Evolutionary conservation across 345 rosid genomes (phyloP), one percentile per base, ranked within the genome.

Genomic region (Turnera subulata): DNA sequence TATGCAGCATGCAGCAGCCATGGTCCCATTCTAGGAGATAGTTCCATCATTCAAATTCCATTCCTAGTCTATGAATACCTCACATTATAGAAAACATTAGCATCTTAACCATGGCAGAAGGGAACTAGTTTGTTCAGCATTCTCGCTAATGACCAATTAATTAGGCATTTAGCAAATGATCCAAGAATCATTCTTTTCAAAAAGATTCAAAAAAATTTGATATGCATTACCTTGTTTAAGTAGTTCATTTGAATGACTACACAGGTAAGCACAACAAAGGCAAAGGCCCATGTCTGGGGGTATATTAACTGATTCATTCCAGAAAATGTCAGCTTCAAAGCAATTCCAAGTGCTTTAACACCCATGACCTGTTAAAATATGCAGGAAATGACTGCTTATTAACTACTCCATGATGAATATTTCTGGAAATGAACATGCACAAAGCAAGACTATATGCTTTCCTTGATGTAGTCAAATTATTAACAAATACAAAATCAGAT

Each of bases 261-360:
- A 55, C 69, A 64, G n/a, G 58, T 43, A 29, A 46, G 18, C 21
- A 60, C 70, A 59, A 65, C 53, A 50, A 54, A 11, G 20, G 64
- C 11, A 60, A 70, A 64, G 40, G 64, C 39, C 75, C 75, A 70
- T 6, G 75, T 64, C 56, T 70, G 62, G 29, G 61, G 65, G 47
- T 70, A 64, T 15, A 55, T 17, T 33, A 64, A 46, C 26, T 70
- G 75, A 59, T 65, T 70, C 42, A 22, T 59, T 59, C 75, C 75
- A n/a, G 64, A 54, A 29, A 70, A 59, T 13, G 75, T 70, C 42
- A 70, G 61, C 69, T 70, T 70, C 50, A 68, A 38, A 46, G 72
- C 72, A 21, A 68, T 68, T 20, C 72, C 66, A 61, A 68, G 49
- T 16, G 73, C 73, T 62, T 69, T 69, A 19, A 69, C 68, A 50